These are phyloP conservation scores for Yueomyces sp. DNA, from an alignment of 805 yeast genomes.

Conservation along the genomic window DNA sequence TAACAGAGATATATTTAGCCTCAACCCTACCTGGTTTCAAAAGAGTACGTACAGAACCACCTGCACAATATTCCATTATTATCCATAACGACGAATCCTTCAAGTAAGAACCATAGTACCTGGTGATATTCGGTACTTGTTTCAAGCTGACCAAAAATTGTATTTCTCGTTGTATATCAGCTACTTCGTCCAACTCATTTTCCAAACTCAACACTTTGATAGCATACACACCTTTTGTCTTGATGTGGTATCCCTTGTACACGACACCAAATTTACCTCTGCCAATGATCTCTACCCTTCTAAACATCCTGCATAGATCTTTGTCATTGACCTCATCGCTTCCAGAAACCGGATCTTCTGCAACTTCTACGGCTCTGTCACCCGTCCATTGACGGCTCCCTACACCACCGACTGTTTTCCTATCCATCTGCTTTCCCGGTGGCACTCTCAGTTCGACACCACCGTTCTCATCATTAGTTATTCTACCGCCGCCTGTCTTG, in stretches of 20 bases:
- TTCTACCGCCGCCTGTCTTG: not conserved
- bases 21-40: constrained; percentile 79
- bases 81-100: constrained; percentile 92
- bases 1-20: constrained; percentile 71
- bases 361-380: not conserved
- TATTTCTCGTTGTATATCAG: constrained; percentile 87
- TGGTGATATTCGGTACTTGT: constrained; percentile 82
- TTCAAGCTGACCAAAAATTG: constrained; percentile 73
- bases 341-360: not conserved
- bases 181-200: constrained; percentile 86
- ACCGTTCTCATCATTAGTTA: not conserved
- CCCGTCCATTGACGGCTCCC: not conserved
- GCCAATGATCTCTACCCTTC: constrained; percentile 83
- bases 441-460: not conserved
- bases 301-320: constrained; percentile 34
- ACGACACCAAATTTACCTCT: constrained; percentile 96
- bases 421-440: not conserved
- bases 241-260: constrained; percentile 65
- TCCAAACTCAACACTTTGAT: constrained; percentile 87
- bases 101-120: constrained; percentile 78
- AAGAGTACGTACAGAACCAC: constrained; percentile 83
- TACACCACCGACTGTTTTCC: not conserved
- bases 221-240: constrained; percentile 72
- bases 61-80: constrained; percentile 94
- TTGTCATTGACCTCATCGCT: constrained; percentile 2